phyloP scores from a whole-genome alignment of 352 stramenopile genomes.

The Phytophthora foliorum region DNA sequence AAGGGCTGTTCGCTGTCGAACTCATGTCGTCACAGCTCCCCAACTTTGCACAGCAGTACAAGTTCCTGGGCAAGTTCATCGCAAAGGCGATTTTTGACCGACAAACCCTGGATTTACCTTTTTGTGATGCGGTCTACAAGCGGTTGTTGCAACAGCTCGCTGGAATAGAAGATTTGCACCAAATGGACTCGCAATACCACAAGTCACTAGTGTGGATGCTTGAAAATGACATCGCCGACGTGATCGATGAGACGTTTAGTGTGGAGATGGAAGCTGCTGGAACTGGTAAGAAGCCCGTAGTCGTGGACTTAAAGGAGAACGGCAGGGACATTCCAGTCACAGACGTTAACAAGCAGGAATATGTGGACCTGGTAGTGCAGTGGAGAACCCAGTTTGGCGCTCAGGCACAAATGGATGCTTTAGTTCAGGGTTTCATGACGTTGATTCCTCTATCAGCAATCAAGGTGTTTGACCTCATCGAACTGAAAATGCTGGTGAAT shows the following conservation, averaged over 20 bases:
- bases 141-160: constrained; percentile 60
- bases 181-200: constrained; percentile 85
- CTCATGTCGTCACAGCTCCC: constrained; percentile 38
- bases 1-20: constrained; percentile 62
- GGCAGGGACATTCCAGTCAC: constrained; percentile 72
- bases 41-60: constrained; percentile 56
- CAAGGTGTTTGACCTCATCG: constrained; percentile 55
- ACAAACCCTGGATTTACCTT: constrained; percentile 80
- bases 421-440: constrained; percentile 59
- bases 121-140: constrained; percentile 84
- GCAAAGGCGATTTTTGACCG: constrained; percentile 90
- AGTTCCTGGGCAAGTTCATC: constrained; percentile 82
- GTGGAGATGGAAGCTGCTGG: constrained; percentile 55
- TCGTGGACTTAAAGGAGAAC: constrained; percentile 74
- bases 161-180: constrained; percentile 65
- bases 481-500: constrained; percentile 60
- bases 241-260: constrained; percentile 91
- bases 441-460: constrained; percentile 60
- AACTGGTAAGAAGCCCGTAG: constrained; percentile 19
- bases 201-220: constrained; percentile 90
- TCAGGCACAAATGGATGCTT: constrained; percentile 64
- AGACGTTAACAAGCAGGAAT: constrained; percentile 82
- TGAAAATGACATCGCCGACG: constrained; percentile 78
- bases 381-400: constrained; percentile 70
- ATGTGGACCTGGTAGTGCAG: constrained; percentile 70